These are phyloP conservation scores for Hanseniaspora taiwanica DNA, from an alignment of 805 yeast genomes.

Conservation along the genomic window DNA sequence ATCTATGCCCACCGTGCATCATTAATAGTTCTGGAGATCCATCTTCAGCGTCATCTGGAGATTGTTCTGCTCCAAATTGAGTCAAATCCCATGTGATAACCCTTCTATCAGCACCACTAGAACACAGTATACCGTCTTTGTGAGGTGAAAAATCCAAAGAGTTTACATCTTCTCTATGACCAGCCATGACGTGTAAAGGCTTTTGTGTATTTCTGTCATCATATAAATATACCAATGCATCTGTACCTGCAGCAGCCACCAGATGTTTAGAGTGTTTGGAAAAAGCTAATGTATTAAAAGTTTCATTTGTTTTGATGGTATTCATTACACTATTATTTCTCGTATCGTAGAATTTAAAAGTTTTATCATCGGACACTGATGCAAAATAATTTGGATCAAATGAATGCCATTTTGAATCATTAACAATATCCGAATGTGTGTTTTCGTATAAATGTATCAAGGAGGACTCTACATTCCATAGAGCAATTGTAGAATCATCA, in stretches of 20 bases:
- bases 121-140: conserved; percentile 62
- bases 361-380: conserved; percentile 61
- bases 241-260: conserved; percentile 58
- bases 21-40: conserved; percentile 79
- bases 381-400: conserved; percentile 42
- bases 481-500: conserved; percentile 51
- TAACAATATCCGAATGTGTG: conserved; percentile 52
- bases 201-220: conserved; percentile 40
- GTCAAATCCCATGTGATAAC: conserved; percentile 70
- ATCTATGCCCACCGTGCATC: conserved; percentile 90
- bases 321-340: conserved; percentile 24
- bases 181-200: conserved; percentile 58
- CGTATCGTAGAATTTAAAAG: conserved; percentile 40
- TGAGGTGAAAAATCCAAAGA: conserved; percentile 67
- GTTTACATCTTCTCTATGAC: conserved; percentile 64
- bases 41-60: conserved; percentile 79
- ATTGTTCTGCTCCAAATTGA: conserved; percentile 73
- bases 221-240: conserved; percentile 50
- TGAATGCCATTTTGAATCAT: conserved; percentile 64
- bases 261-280: conserved; percentile 47
- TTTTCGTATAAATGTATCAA: conserved; percentile 13
- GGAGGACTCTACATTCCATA: conserved; percentile 40
- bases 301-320: conserved; percentile 19
- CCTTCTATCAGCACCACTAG: conserved; percentile 67
- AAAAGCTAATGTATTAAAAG: conserved; percentile 53